These are phyloP conservation scores for Nigrograna mackinnonii DNA, from an alignment of 2,329 filamentous ascomycete genomes.

Conservation along the genomic window DNA sequence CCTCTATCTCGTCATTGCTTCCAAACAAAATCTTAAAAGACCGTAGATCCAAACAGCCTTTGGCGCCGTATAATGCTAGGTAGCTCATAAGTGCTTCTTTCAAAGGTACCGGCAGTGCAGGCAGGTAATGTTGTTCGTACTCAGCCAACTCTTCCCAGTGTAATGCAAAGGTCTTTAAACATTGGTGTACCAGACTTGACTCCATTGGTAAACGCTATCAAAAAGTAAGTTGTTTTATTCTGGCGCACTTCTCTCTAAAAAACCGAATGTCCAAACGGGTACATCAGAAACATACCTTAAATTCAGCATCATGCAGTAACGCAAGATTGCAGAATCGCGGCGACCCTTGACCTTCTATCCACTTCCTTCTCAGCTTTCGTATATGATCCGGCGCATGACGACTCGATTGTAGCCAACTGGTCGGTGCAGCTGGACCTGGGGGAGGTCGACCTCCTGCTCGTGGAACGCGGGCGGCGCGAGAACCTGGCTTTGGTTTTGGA, in stretches of 20 bases:
- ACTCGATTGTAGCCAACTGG: slow-evolving; percentile 47
- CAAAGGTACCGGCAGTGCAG: slow-evolving; percentile 53
- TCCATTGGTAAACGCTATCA: slow-evolving; percentile 32
- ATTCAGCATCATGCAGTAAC: slow-evolving; percentile 23
- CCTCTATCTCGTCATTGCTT: slow-evolving; percentile 32
- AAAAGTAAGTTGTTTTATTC: slow-evolving; percentile 23
- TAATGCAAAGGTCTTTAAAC: slow-evolving; percentile 57
- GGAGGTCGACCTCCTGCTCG: slow-evolving; percentile 35
- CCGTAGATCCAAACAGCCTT: slow-evolving; percentile 42
- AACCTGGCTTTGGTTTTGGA: slow-evolving; percentile 47
- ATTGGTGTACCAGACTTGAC: slow-evolving; percentile 52
- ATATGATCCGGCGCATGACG: slow-evolving; percentile 27
- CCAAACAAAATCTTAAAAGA: slow-evolving; percentile 57
- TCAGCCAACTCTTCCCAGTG: slow-evolving; percentile 61
- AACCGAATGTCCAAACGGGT: background rate
- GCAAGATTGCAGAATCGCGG: slow-evolving; percentile 27
- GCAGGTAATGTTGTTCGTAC: slow-evolving; percentile 60
- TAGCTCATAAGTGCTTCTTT: slow-evolving; percentile 61
- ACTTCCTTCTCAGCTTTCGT: slow-evolving; percentile 16
- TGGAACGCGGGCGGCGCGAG: slow-evolving; percentile 27
- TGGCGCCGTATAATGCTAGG: slow-evolving; percentile 53
- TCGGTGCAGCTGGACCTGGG: slow-evolving; percentile 50
- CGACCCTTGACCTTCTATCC: slow-evolving; percentile 13
- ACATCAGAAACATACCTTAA: slow-evolving; percentile 23
- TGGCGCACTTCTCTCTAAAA: background rate